A percentile compares a stretch with the other conserved stretches of the same genome.
phyloP scores from a whole-genome alignment of 2,329 filamentous ascomycete genomes.

The Aspergillus floridensis region DNA sequence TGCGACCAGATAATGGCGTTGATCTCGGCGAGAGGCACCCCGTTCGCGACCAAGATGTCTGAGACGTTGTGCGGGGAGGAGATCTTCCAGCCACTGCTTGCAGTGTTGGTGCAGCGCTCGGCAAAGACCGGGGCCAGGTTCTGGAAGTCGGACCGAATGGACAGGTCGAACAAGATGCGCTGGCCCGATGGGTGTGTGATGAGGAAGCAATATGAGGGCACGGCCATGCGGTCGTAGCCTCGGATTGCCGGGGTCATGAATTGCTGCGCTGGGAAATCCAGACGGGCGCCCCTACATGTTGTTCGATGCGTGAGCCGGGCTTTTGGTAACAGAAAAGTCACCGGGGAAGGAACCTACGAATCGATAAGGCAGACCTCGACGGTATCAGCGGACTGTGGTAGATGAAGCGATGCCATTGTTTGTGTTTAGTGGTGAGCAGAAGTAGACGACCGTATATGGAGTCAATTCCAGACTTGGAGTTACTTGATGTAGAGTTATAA shows the following conservation, averaged over 20 bases:
- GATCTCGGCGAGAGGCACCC: slow-evolving; percentile 18
- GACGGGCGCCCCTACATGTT: too few relatives aligned
- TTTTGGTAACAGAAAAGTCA: too few relatives aligned
- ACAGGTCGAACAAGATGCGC: slow-evolving; percentile 30
- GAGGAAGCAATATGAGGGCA: not conserved
- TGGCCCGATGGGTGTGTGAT: not conserved
- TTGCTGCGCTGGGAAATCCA: not conserved
- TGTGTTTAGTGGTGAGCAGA: too few relatives aligned
- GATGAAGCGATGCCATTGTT: too few relatives aligned
- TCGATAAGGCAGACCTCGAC: not conserved
- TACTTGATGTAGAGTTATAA: too few relatives aligned
- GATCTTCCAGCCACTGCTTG: slow-evolving; percentile 16
- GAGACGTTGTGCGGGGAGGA: slow-evolving; percentile 19
- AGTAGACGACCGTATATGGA: too few relatives aligned
- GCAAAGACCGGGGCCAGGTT: slow-evolving; percentile 24
- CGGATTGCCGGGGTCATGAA: not conserved
- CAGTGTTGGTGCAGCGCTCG: slow-evolving; percentile 14
- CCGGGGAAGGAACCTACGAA: not conserved
- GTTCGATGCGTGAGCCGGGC: too few relatives aligned
- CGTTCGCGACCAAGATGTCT: slow-evolving; percentile 24
- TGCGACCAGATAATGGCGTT: slow-evolving; percentile 30
- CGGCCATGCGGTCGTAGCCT: not conserved
- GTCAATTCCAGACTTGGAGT: too few relatives aligned
- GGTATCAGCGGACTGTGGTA: not conserved
- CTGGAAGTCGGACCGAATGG: slow-evolving; percentile 31